Conservation (phyloP, 164 flowering plant species). For the Umbilicus rupestris region DNA sequence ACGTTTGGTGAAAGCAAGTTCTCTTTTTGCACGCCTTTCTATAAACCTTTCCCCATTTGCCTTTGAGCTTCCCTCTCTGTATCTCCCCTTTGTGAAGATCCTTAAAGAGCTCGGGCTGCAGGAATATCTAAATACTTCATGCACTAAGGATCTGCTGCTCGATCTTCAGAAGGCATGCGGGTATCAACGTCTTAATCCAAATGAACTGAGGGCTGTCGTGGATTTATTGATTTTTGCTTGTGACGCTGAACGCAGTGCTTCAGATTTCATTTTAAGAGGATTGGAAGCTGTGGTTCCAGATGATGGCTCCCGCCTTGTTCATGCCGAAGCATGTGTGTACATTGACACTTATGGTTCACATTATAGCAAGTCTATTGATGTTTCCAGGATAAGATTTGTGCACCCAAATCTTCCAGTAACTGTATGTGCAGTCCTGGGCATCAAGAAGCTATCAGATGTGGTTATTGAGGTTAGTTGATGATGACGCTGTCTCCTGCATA, state of each 20-base stretch:
- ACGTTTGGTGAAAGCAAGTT: slow-evolving; percentile 66
- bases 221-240: slow-evolving; percentile 64
- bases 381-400: slow-evolving; percentile 71
- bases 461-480: slow-evolving; percentile 66
- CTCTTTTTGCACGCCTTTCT: slow-evolving; percentile 66
- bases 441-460: slow-evolving; percentile 72
- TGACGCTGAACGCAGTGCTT: slow-evolving; percentile 27
- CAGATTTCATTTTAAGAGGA: slow-evolving; percentile 32
- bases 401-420: slow-evolving; percentile 73
- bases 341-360: slow-evolving; percentile 77
- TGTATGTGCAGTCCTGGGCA: slow-evolving; percentile 50
- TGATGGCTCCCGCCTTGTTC: slow-evolving; percentile 89
- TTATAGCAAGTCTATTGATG: slow-evolving; percentile 58
- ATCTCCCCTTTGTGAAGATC: slow-evolving; percentile 78
- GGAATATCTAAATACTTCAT: slow-evolving; percentile 51
- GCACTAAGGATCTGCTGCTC: slow-evolving; percentile 71
- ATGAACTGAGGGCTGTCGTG: slow-evolving; percentile 91
- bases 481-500: background rate
- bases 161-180: slow-evolving; percentile 81
- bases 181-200: slow-evolving; percentile 86
- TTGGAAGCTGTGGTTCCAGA: slow-evolving; percentile 77
- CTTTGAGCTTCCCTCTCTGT: slow-evolving; percentile 76
- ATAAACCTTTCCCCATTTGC: slow-evolving; percentile 93
- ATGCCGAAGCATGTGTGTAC: slow-evolving; percentile 76
- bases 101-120: slow-evolving; percentile 86